phyloP scores from a whole-genome alignment of 2,329 filamentous ascomycete species.

The Biscogniauxia sp. region DNA sequence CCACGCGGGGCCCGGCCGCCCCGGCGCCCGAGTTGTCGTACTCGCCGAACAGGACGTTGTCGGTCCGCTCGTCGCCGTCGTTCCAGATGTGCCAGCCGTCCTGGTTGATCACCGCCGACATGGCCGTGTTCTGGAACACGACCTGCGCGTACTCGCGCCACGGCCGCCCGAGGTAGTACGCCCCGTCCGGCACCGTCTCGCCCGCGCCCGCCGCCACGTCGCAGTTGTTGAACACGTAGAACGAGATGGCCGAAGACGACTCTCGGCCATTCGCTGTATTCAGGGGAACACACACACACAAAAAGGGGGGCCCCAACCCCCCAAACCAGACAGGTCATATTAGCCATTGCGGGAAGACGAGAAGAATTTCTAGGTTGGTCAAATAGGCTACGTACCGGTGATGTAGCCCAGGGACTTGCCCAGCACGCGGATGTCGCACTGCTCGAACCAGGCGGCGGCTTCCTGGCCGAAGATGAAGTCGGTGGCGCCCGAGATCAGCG shows the following conservation, averaged over 20 bases:
- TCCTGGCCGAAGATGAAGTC: constrained; percentile 48
- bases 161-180: constrained; percentile 47
- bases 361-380: no score
- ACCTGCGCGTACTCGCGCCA: constrained; percentile 47
- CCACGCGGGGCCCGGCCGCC: constrained; percentile 50
- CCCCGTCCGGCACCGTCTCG: constrained; percentile 35
- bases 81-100: constrained; percentile 59
- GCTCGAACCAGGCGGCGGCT: constrained; percentile 42
- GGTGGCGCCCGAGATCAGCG: constrained; percentile 45
- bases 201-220: constrained; percentile 32
- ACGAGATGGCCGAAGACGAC: constrained; percentile 25
- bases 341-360: no score
- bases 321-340: no score
- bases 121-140: constrained; percentile 44
- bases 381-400: constrained; percentile 34
- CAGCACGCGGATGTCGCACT: constrained; percentile 38
- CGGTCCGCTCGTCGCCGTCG: constrained; percentile 43
- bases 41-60: constrained; percentile 55
- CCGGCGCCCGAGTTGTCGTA: constrained; percentile 58
- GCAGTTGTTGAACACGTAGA: constrained; percentile 8
- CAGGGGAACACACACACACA: no score
- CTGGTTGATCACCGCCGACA: constrained; percentile 55
- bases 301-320: no score
- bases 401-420: constrained; percentile 35
- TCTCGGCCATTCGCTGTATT: constrained; percentile 42